Evolutionary conservation across 2,329 filamentous ascomycete genomes (phyloP), one percentile per base, ranked within the genome.

Genomic region (Fusarium proliferatum): DNA sequence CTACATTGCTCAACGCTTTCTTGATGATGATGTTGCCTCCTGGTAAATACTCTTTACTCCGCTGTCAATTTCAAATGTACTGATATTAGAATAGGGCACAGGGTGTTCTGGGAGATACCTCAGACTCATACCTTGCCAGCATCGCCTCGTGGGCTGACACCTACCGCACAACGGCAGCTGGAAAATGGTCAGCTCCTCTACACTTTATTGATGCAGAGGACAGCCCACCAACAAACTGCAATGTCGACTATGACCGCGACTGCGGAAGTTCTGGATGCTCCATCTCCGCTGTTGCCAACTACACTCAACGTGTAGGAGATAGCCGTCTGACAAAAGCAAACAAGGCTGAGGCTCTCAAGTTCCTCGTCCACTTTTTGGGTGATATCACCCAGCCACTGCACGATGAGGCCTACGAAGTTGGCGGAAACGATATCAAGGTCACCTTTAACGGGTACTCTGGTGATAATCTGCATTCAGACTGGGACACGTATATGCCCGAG

Each of bases 171-270:
- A 59, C 60, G 1, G 26, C 52, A 41, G 52, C 60, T 26, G 60
- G 60, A 1, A 63, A 63, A 41, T 63, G 60, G 60, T 63, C 60
- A 5, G 60, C 60, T 8, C 60, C 60, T 15, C 45, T 63, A 2
- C 60, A 63, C 21, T 63, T 58, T 23, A 63, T 63, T 1, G 60
- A 63, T 48, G 60, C 60, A 34, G 60, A 63, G 41, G 60, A 63
- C 26, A 63, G 34, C 9, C 60, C 60, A 1, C 60, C 60, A 4
- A 59, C 52, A 59, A 59, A 59, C 41, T 63, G 60, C 17, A 63
- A 63, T 10, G 60, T 63, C 4, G 60, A 63, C 26, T 63, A 63
- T 59, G 60, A 63, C 1, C 60, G 60, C n/a, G 60, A 63, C 28
- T 63, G 60, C 12, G 52, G 60, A 10, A 63, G 34, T 10, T 26